Conservation (phyloP, 495 filamentous ascomycete species). For the Xylaria bambusicola region DNA sequence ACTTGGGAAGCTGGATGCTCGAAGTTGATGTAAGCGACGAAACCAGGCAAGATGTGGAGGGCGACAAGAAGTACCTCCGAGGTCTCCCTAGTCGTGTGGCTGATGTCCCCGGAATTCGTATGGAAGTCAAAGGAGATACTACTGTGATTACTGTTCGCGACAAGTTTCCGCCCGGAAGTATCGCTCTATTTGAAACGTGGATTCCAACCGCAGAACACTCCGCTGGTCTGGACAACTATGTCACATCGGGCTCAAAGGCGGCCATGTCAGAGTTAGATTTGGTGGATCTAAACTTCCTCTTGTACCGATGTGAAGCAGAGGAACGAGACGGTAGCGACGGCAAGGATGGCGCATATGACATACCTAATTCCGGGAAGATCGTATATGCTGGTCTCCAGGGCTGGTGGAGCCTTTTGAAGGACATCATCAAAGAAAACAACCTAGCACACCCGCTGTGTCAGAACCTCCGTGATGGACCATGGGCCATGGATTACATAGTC, state of each 20-base stretch:
- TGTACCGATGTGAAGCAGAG: conserved; percentile 92
- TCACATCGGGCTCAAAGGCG: conserved; percentile 76
- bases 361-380: conserved; percentile 79
- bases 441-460: conserved; percentile 91
- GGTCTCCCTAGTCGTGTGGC: conserved; percentile 81
- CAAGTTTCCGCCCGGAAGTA: conserved; percentile 85
- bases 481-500: conserved; percentile 90
- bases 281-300: conserved; percentile 84
- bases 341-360: conserved; percentile 81
- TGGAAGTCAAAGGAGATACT: conserved; percentile 67
- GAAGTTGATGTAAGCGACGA: conserved; percentile 74
- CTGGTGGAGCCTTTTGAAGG: conserved; percentile 92
- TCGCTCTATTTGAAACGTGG: conserved; percentile 94
- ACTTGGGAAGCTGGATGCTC: conserved; percentile 85
- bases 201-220: conserved; percentile 82
- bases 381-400: conserved; percentile 97
- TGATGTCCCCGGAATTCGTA: conserved; percentile 66
- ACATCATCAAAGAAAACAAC: conserved; percentile 85
- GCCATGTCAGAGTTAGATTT: conserved; percentile 74
- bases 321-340: conserved; percentile 79
- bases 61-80: conserved; percentile 68
- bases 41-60: conserved; percentile 60
- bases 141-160: conserved; percentile 81
- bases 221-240: conserved; percentile 75
- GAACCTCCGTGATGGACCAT: conserved; percentile 86